Evolutionary conservation across 768 basidiomycete genomes (phyloP), one percentile per base, ranked within the genome.

Genomic region (Collybiopsis confluens): DNA sequence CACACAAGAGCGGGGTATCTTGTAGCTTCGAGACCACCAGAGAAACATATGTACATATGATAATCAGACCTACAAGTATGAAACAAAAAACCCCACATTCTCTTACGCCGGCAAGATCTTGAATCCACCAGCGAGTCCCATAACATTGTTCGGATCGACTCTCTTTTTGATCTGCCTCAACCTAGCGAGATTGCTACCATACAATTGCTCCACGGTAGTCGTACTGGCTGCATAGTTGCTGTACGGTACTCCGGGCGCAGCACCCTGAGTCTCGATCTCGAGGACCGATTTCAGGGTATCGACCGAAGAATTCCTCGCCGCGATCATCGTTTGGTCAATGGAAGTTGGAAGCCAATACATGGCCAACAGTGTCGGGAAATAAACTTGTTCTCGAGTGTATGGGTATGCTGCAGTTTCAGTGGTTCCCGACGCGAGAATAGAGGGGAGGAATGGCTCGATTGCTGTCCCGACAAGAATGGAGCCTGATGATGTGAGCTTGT

Each of bases 41-140:
- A n/a, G n/a, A n/a, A n/a, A n/a, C n/a, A n/a, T n/a, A n/a, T n/a
- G n/a, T n/a, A n/a, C n/a, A n/a, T n/a, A n/a, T n/a, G n/a, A n/a
- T n/a, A n/a, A n/a, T n/a, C n/a, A n/a, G n/a, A n/a, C n/a, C n/a
- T n/a, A n/a, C n/a, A n/a, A 37, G 36, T 10, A 37, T 37, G n/a
- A 37, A 37, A 37, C 10, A 37, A 37, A 10, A n/a, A n/a, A 37
- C 10, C n/a, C 10, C 36, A 37, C 10, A 10, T 37, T 37, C 36
- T n/a, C n/a, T 37, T 10, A n/a, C 40, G 40, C 21, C n/a, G n/a
- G 18, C 69, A 57, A 75, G 42, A 81, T 66, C 65, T 83, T 86
- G 64, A 76, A 86, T 6, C 85, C 86, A 4, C 85, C 85, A n/a
- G 85, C 73, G 16, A 85, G 75, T 15, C 74, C 76, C 84, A 88